These are phyloP conservation scores for Coemansia sp. DNA, from an alignment of 192 early-diverging fungal genomes.

Conservation along the genomic window DNA sequence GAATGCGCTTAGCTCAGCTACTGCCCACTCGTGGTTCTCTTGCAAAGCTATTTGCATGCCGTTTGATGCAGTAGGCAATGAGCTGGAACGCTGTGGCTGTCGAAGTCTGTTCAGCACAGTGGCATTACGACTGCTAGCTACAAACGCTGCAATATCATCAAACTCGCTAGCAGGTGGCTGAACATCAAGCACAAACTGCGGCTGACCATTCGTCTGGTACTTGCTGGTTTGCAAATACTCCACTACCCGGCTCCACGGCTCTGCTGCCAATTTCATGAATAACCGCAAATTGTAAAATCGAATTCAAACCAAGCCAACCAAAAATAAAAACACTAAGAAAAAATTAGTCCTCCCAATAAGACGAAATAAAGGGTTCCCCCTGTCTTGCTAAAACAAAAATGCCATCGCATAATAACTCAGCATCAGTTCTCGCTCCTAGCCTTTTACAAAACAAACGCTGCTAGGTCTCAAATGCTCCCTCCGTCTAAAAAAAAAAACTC, in stretches of 20 bases:
- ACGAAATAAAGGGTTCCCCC: neutral
- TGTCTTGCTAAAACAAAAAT: too few species aligned
- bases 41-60: neutral
- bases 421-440: too few species aligned
- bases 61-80: neutral
- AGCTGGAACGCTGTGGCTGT: neutral
- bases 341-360: neutral
- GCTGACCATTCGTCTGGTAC: neutral
- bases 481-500: too few species aligned
- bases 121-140: neutral
- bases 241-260: constrained; percentile 14
- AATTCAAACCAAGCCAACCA: constrained; percentile 7
- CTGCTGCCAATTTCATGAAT: neutral
- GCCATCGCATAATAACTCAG: too few species aligned
- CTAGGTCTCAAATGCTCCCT: too few species aligned
- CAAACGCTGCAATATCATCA: too few species aligned
- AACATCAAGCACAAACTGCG: neutral
- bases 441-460: too few species aligned
- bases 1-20: constrained; percentile 12
- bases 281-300: constrained; percentile 2
- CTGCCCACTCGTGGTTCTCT: constrained; percentile 19
- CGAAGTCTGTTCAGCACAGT: constrained; percentile 1
- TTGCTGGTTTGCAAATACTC: constrained; percentile 10
- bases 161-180: too few species aligned
- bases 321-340: neutral